phyloP scores from a whole-genome alignment of 257 asterid species.

The Gentiana straminea region DNA sequence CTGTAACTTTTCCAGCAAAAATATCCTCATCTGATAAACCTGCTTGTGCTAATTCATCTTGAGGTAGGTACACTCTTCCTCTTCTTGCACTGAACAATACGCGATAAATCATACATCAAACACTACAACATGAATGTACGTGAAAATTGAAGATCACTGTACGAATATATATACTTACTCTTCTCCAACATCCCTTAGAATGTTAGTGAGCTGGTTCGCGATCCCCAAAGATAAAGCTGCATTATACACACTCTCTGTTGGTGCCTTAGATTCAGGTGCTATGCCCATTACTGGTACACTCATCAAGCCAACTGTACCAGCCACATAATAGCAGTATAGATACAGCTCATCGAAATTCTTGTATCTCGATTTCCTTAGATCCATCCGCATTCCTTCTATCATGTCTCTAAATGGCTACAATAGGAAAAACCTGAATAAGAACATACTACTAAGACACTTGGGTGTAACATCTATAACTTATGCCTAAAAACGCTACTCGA shows the following conservation, averaged over 20 bases:
- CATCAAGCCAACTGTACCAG: conserved; percentile 98
- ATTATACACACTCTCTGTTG: conserved; percentile 79
- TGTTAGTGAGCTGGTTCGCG: conserved; percentile 92
- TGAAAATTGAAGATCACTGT: too few relatives aligned
- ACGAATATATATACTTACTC: conserved; percentile 46
- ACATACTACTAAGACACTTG: background rate
- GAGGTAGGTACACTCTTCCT: conserved; percentile 90
- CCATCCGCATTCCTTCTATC: conserved; percentile 98
- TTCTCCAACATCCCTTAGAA: conserved; percentile 96
- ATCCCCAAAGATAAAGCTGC: conserved; percentile 80
- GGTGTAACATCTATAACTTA: background rate
- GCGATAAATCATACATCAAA: conserved; percentile 1
- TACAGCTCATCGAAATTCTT: conserved; percentile 79
- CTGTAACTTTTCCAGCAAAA: conserved; percentile 76
- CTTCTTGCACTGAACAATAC: conserved; percentile 62
- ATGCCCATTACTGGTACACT: conserved; percentile 99
- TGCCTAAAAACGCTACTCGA: too few relatives aligned
- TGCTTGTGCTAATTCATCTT: conserved; percentile 85
- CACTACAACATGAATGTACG: too few relatives aligned
- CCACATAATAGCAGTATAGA: conserved; percentile 88
- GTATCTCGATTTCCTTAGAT: conserved; percentile 84
- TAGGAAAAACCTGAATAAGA: background rate
- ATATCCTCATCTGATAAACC: conserved; percentile 88
- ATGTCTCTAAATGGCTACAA: conserved; percentile 94
- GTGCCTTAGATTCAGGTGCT: conserved; percentile 78